Conservation (phyloP, 75 land plant species). For the Ceratopteris richardii region DNA sequence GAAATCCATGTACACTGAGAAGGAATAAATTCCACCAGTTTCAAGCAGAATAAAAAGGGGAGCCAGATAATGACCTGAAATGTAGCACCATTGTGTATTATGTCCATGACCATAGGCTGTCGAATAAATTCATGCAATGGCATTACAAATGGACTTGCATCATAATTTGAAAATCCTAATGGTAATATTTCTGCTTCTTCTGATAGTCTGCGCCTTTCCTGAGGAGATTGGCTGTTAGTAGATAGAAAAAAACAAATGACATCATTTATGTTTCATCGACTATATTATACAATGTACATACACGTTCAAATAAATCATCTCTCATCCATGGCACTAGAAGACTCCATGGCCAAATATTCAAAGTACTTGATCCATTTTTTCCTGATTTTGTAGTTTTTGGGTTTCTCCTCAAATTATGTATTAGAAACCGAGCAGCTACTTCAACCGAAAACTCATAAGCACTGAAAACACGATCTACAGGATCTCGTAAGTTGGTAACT, state of each 20-base stretch:
- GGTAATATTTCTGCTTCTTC: not conserved
- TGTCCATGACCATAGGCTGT: slow-evolving; percentile 61
- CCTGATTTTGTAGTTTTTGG: slow-evolving; percentile 1
- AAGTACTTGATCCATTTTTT: slow-evolving; percentile 57
- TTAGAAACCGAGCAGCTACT: slow-evolving; percentile 87
- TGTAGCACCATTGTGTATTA: slow-evolving; percentile 94
- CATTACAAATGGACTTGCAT: slow-evolving; percentile 40
- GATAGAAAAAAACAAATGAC: too few species aligned
- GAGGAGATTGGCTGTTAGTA: not conserved
- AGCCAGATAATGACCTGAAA: slow-evolving; percentile 57
- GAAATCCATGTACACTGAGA: too few species aligned
- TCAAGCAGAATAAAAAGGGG: too few species aligned
- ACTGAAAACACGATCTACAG: slow-evolving; percentile 85
- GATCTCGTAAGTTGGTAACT: slow-evolving; percentile 74
- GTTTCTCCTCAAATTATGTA: slow-evolving; percentile 3
- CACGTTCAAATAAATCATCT: slow-evolving; percentile 78
- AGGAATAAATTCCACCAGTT: too few species aligned
- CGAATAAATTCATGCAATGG: slow-evolving; percentile 71
- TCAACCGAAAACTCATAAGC: slow-evolving; percentile 91
- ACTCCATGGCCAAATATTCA: slow-evolving; percentile 98
- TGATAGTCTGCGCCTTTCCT: slow-evolving; percentile 5
- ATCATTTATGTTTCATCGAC: too few species aligned
- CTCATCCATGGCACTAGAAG: slow-evolving; percentile 98
- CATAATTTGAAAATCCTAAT: slow-evolving; percentile 12
- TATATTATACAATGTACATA: slow-evolving; percentile 24